A percentile compares a stretch with the other conserved stretches of the same genome.
These are phyloP conservation scores for Apophysomyces variabilis DNA, from an alignment of 371 early-diverging fungal genomes.

Conservation along the genomic window DNA sequence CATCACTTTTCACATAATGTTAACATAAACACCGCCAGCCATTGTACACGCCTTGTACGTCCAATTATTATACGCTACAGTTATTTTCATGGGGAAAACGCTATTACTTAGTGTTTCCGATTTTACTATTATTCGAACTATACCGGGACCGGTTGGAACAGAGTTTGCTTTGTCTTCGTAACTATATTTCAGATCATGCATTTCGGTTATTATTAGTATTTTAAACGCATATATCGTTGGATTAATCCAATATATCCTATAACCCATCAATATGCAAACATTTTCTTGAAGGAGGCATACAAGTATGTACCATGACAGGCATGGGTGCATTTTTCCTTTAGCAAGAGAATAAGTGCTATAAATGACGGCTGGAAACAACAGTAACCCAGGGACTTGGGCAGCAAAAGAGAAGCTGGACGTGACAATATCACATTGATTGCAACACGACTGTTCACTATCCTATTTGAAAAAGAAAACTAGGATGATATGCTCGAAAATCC, in stretches of 20 bases:
- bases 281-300: too few relatives aligned
- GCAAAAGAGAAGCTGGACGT: slow-evolving; percentile 61
- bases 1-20: slow-evolving; percentile 42
- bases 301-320: slow-evolving; percentile 38
- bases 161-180: slow-evolving; percentile 39
- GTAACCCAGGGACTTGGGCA: slow-evolving; percentile 56
- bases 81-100: too few relatives aligned
- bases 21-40: slow-evolving; percentile 45
- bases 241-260: slow-evolving; percentile 44
- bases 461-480: slow-evolving; percentile 47
- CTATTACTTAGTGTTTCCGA: slow-evolving; percentile 1
- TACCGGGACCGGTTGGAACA: slow-evolving; percentile 35
- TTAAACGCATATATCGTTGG: slow-evolving; percentile 63
- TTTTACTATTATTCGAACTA: slow-evolving; percentile 15
- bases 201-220: slow-evolving; percentile 64
- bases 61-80: slow-evolving; percentile 28
- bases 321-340: slow-evolving; percentile 65
- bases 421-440: slow-evolving; percentile 44
- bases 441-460: slow-evolving; percentile 60
- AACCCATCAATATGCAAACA: too few relatives aligned
- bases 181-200: slow-evolving; percentile 32
- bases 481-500: slow-evolving; percentile 57
- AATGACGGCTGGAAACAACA: slow-evolving; percentile 59
- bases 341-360: slow-evolving; percentile 74
- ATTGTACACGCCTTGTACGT: slow-evolving; percentile 55